A percentile compares a stretch with the other conserved stretches of the same genome.
phyloP scores from a whole-genome alignment of 1,284 basidiomycete genomes.

The Phenoliferia sp. region DNA sequence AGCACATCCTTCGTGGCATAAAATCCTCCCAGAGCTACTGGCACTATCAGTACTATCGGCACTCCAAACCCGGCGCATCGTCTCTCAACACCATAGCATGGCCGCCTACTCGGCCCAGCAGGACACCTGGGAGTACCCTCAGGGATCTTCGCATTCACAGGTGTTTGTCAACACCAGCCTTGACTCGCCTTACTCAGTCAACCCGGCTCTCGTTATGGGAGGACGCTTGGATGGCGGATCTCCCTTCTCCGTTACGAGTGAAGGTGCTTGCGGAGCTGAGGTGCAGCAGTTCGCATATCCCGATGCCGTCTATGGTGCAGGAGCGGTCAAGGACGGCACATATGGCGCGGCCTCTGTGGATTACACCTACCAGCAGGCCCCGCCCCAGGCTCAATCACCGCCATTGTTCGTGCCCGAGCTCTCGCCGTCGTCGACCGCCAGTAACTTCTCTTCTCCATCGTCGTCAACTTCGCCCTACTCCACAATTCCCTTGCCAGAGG shows the following conservation, averaged over 20 bases:
- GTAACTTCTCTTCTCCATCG: not conserved
- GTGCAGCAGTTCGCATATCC: not conserved
- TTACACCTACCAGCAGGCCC: not conserved
- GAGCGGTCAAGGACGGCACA: not conserved
- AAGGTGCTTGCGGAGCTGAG: not conserved
- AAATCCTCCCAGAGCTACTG: too few relatives aligned
- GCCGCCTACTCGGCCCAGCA: too few relatives aligned
- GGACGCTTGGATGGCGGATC: not conserved
- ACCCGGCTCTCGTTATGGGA: not conserved
- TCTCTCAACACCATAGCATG: too few relatives aligned
- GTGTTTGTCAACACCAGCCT: too few relatives aligned
- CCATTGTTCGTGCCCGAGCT: not conserved
- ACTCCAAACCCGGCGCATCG: too few relatives aligned
- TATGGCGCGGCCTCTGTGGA: not conserved
- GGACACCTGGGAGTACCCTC: too few relatives aligned
- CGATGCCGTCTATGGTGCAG: not conserved
- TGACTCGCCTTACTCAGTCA: not conserved
- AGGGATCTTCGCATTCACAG: too few relatives aligned
- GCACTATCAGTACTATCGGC: too few relatives aligned
- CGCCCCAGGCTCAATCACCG: not conserved
- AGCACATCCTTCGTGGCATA: too few relatives aligned
- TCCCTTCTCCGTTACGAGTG: not conserved
- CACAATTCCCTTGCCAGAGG: constrained; percentile 8
- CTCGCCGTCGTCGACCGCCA: not conserved
- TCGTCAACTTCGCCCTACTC: constrained; percentile 2